Evolutionary conservation across 164 flowering plant genomes (phyloP), one percentile per base, ranked within the genome.

Genomic region (Taxillus chinensis): DNA sequence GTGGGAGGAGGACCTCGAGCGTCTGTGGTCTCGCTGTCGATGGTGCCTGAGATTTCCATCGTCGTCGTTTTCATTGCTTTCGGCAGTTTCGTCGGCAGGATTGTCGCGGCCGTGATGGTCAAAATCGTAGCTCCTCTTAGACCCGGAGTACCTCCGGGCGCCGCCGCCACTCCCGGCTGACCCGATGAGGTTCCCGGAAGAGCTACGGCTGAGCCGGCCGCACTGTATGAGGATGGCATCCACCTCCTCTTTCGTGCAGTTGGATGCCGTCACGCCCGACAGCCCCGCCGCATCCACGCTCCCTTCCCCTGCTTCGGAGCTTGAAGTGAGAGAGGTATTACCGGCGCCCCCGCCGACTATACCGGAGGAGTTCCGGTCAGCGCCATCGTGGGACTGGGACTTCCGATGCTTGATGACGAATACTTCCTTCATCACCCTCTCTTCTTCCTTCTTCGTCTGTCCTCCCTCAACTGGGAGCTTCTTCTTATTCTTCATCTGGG

Each of bases 181-280:
- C 39, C 72, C 66, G 38, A 49, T 64, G 5, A 68, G 65, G 58
- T 80, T 85, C 2, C 84, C 87, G 17, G 96, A 85, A 3, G 97
- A 90, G 78, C 90, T 87, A 11, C 95, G 70, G 78, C 97, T 91
- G 4, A 95, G 86, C 72, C 96, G 63, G 8, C 99, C 99, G 39
- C 97, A 95, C 68, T 91, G 97, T 0, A 93, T 85, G 51, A 93
- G 70, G 65, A 93, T 93, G 2, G 97, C 90, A 62, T 93, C 98
- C 37, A 93, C 83, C 66, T 92, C 96, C 52, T 90, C 98, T 63
- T 87, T 87, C 0, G 88, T 86, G 73, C 96, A 92, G 77, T 92
- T 92, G 3, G 96, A 89, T 0, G 90, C 83, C 76, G 95, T 82
- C 62, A 54, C 39, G n/a, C 83, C 80, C 2, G 72, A 41, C 5